These are phyloP conservation scores for Alternaria longipes DNA, from an alignment of 2,329 filamentous ascomycete genomes.

Conservation along the genomic window DNA sequence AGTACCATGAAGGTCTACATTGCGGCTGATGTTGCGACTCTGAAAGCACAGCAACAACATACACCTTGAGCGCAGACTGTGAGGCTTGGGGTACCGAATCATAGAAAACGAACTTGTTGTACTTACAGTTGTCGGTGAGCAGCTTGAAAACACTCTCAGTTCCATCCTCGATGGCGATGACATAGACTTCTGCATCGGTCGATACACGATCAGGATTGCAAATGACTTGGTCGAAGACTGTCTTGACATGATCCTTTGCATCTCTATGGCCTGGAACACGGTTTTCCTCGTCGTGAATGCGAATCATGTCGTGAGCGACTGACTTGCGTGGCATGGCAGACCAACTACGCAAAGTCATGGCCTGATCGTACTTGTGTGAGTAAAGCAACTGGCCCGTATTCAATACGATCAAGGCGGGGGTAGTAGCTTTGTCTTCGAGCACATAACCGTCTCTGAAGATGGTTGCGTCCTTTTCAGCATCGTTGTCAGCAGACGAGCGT, in stretches of 20 bases:
- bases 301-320: conserved; percentile 63
- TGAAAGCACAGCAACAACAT: background rate
- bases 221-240: conserved; percentile 73
- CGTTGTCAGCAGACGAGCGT: conserved; percentile 21
- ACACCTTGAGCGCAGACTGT: background rate
- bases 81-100: background rate
- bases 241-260: conserved; percentile 69
- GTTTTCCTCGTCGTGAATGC: conserved; percentile 66
- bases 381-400: conserved; percentile 82
- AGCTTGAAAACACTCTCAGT: conserved; percentile 67
- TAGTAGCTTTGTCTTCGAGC: conserved; percentile 27
- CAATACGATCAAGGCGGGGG: conserved; percentile 73
- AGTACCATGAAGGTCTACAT: background rate
- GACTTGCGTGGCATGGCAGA: conserved; percentile 68
- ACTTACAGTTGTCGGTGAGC: conserved; percentile 65
- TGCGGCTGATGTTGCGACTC: background rate
- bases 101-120: background rate
- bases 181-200: conserved; percentile 66
- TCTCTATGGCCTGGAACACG: conserved; percentile 67
- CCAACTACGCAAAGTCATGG: conserved; percentile 69
- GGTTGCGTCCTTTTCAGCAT: conserved; percentile 18
- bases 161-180: conserved; percentile 76
- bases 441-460: conserved; percentile 32
- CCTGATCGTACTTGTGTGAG: conserved; percentile 70
- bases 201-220: conserved; percentile 55